These are phyloP conservation scores for Fusarium sp. DNA, from an alignment of 2,329 filamentous ascomycete species.

Conservation along the genomic window DNA sequence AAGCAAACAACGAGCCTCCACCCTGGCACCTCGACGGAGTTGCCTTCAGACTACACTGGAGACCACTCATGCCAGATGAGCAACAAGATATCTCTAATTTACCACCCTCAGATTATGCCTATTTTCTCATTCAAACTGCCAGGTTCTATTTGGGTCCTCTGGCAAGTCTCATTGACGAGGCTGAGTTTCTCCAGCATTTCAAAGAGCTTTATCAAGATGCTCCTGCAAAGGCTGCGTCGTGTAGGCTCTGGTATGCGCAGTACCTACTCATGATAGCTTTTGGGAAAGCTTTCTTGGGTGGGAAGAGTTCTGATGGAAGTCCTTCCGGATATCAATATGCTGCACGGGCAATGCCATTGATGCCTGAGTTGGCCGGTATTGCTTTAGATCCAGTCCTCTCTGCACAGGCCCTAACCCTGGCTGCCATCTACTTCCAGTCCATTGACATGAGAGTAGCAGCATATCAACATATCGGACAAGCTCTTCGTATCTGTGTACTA, in stretches of 20 bases:
- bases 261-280: conserved; percentile 51
- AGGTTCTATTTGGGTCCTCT: conserved; percentile 41
- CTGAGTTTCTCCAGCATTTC: conserved; percentile 33
- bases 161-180: conserved; percentile 39
- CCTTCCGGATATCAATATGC: conserved; percentile 56
- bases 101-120: conserved; percentile 41
- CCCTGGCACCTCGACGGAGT: conserved; percentile 47
- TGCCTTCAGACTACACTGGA: conserved; percentile 42
- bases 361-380: conserved; percentile 51
- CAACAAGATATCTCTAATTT: conserved; percentile 39
- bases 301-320: conserved; percentile 42
- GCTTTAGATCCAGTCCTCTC: conserved; percentile 40
- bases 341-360: conserved; percentile 53
- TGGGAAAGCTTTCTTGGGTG: conserved; percentile 49
- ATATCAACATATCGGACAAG: conserved; percentile 54
- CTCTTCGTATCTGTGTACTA: conserved; percentile 50
- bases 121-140: conserved; percentile 43
- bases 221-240: conserved; percentile 24
- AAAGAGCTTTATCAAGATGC: conserved; percentile 43
- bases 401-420: conserved; percentile 50
- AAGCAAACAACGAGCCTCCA: conserved; percentile 37
- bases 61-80: conserved; percentile 37
- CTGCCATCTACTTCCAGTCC: conserved; percentile 56
- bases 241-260: conserved; percentile 50
- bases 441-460: conserved; percentile 56